Evolutionary conservation across 768 basidiomycete species (phyloP).

Genomic region (Pulveroboletus ravenelii): DNA sequence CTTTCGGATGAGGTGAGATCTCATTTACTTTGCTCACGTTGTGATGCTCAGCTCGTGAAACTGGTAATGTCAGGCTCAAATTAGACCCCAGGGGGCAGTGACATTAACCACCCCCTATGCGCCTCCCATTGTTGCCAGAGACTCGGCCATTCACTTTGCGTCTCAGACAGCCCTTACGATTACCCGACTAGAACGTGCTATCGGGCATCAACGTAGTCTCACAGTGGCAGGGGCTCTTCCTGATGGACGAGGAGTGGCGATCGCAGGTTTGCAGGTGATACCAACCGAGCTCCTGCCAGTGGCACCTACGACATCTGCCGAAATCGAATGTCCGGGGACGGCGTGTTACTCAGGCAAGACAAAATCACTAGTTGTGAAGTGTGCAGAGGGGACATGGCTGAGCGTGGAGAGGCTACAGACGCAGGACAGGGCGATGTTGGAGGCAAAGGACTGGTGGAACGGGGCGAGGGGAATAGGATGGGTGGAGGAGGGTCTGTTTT

Average conservation of each 20-base stretch:
- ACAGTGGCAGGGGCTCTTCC: constrained; percentile 21
- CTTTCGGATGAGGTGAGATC: constrained; percentile 46
- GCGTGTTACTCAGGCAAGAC: constrained; percentile 39
- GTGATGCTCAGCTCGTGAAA: background rate
- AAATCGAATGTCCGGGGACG: constrained; percentile 35
- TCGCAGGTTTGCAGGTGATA: constrained; percentile 18
- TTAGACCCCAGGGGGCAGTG: constrained; percentile 41
- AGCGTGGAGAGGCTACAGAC: constrained; percentile 55
- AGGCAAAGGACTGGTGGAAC: constrained; percentile 76
- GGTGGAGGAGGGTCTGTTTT: constrained; percentile 14
- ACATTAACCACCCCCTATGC: constrained; percentile 43
- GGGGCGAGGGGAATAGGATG: constrained; percentile 42
- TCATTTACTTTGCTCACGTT: background rate
- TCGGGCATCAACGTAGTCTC: constrained; percentile 28
- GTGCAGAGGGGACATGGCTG: constrained; percentile 49
- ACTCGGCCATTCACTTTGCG: constrained; percentile 15
- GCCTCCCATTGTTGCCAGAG: constrained; percentile 27
- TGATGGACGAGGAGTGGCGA: constrained; percentile 22
- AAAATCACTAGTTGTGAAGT: constrained; percentile 47
- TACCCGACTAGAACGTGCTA: constrained; percentile 22
- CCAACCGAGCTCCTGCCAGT: constrained; percentile 1
- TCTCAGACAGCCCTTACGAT: constrained; percentile 20
- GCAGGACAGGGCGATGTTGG: constrained; percentile 51
- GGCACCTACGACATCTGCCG: background rate
- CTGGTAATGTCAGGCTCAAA: constrained; percentile 38